A percentile compares a stretch with the other conserved stretches of the same genome.
These are phyloP conservation scores for Penicillium antarcticum DNA, from an alignment of 495 filamentous ascomycete genomes.

Conservation along the genomic window DNA sequence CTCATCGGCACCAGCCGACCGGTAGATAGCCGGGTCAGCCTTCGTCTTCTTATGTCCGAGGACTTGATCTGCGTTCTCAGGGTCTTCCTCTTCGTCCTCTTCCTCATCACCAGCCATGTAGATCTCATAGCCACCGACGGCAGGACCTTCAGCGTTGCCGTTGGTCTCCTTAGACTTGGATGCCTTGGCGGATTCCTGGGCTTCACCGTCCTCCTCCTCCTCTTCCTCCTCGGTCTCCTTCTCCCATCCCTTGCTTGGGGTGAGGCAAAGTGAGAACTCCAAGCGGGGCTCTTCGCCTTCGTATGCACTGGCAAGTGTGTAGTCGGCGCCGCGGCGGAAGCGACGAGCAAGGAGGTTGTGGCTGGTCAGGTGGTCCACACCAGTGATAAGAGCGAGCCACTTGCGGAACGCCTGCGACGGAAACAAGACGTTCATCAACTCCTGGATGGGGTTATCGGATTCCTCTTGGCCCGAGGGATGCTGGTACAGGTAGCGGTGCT, in stretches of 20 bases:
- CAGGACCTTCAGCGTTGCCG: conserved; percentile 44
- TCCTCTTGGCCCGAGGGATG: conserved; percentile 40
- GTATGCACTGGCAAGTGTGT: conserved; percentile 84
- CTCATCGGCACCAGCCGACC: conserved; percentile 64
- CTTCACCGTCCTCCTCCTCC: conserved; percentile 34
- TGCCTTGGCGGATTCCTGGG: conserved; percentile 8
- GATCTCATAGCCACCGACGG: conserved; percentile 80
- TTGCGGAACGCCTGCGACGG: conserved; percentile 85
- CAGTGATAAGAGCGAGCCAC: conserved; percentile 81
- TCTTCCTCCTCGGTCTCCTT: conserved; percentile 59
- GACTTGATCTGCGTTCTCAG: conserved; percentile 27
- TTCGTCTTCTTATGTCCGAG: conserved; percentile 30
- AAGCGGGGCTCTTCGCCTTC: conserved; percentile 72
- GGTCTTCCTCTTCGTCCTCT: conserved; percentile 35
- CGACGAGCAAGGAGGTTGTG: conserved; percentile 71
- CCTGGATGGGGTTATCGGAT: conserved; percentile 59
- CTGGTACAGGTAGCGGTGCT: conserved; percentile 87
- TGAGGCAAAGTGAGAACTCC: conserved; percentile 83
- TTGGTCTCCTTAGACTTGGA: conserved; percentile 24
- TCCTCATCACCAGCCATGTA: conserved; percentile 90
- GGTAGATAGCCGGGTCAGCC: conserved; percentile 81
- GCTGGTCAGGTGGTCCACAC: conserved; percentile 57
- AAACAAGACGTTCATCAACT: conserved; percentile 72
- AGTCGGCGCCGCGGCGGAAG: conserved; percentile 85
- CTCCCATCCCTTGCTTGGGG: conserved; percentile 80